These are phyloP conservation scores for Pyrrhoderma lamaoense DNA, from an alignment of 1,284 basidiomycete species.

Conservation along the genomic window DNA sequence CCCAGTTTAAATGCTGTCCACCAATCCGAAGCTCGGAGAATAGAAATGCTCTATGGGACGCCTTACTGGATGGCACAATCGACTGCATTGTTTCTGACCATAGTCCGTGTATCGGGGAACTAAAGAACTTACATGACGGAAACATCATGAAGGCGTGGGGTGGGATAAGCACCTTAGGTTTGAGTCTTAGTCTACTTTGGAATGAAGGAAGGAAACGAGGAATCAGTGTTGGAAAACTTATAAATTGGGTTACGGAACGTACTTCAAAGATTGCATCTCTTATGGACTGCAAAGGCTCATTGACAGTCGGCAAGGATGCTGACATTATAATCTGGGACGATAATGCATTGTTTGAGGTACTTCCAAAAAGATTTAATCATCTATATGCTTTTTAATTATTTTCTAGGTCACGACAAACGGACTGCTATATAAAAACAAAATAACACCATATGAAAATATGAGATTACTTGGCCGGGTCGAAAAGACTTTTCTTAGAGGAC, in stretches of 20 bases:
- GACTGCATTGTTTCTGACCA: conserved; percentile 92
- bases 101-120: conserved; percentile 76
- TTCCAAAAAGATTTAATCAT: conserved; percentile 20
- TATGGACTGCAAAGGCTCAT: conserved; percentile 57
- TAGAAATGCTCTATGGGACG: conserved; percentile 71
- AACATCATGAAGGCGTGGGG: conserved; percentile 90
- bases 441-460: conserved; percentile 81
- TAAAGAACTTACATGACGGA: conserved; percentile 76
- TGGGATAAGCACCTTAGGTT: conserved; percentile 81
- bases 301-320: conserved; percentile 70
- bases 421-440: conserved; percentile 86
- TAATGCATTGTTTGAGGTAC: conserved; percentile 54
- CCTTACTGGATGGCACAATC: conserved; percentile 71
- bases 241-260: conserved; percentile 66
- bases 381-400: not conserved
- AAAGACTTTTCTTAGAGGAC: conserved; percentile 72
- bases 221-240: conserved; percentile 51
- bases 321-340: conserved; percentile 85
- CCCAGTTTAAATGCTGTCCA: conserved; percentile 93
- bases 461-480: conserved; percentile 63
- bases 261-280: conserved; percentile 78
- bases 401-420: conserved; percentile 61
- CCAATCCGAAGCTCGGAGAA: conserved; percentile 76
- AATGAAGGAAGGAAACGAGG: conserved; percentile 54
- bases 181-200: conserved; percentile 82